These are phyloP conservation scores for Thozetella sp. DNA, from an alignment of 495 filamentous ascomycete species.

Conservation along the genomic window DNA sequence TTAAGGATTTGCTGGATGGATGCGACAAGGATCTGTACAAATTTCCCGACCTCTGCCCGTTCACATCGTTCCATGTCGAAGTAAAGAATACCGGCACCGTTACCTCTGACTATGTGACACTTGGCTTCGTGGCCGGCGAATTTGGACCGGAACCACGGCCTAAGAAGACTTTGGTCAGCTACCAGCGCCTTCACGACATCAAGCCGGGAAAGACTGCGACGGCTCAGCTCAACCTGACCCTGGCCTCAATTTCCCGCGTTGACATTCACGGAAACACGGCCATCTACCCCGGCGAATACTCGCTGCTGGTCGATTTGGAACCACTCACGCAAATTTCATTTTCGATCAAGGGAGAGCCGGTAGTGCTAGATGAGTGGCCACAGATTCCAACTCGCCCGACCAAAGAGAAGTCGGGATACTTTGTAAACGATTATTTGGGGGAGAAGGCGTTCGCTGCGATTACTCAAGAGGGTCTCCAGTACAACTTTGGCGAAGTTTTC, in stretches of 20 bases:
- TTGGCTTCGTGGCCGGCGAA: constrained; percentile 55
- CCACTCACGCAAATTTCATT: constrained; percentile 32
- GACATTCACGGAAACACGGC: constrained; percentile 58
- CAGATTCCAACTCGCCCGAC: too few species aligned
- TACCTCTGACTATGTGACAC: constrained; percentile 57
- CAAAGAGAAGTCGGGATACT: too few species aligned
- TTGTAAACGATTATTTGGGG: too few species aligned
- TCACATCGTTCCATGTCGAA: constrained; percentile 32
- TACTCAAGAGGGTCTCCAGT: too few species aligned
- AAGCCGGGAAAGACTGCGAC: constrained; percentile 33
- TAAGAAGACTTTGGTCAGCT: constrained; percentile 62
- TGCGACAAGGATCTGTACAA: constrained; percentile 18
- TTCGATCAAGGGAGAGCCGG: constrained; percentile 38
- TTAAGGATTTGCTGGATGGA: constrained; percentile 17
- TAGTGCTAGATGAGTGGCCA: constrained; percentile 47
- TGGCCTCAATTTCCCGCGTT: constrained; percentile 56
- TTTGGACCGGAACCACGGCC: constrained; percentile 61
- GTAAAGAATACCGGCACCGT: constrained; percentile 51
- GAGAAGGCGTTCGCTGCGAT: too few species aligned
- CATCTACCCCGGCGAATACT: constrained; percentile 65
- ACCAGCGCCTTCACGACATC: constrained; percentile 51
- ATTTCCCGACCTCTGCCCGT: constrained; percentile 42
- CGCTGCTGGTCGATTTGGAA: constrained; percentile 51
- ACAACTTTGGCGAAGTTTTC: too few species aligned
- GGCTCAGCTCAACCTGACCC: constrained; percentile 48